Base-by-base conservation (phyloP, 1,284 basidiomycete species). In the Tausonia pullulans region DNA sequence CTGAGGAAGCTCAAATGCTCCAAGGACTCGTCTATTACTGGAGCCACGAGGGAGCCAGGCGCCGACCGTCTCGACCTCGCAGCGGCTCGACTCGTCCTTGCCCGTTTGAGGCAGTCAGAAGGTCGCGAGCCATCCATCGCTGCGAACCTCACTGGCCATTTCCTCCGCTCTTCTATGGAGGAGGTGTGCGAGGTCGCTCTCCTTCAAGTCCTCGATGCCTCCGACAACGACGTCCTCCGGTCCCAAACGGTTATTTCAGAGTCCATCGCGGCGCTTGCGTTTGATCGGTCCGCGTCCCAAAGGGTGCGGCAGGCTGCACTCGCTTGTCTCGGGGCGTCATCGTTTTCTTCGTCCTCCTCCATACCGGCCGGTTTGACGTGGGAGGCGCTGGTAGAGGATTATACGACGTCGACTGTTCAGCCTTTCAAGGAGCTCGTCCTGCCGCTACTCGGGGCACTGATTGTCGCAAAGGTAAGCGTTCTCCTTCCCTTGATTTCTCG, bases 391-490 rank as follows among this genome's bases (percentile, higher is more conserved):
- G 49, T 62, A 45, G 54, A 9, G 5, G 61, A 43, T 52, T 49
- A 46, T 40, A 53, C 40, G 3, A 3, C 10, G 3, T 49, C 49
- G 16, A 49, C 43, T 2, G 48, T 44, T 41, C 40, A 56, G 54
- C 61, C 61, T n/a, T 48, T 50, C 55, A 62, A 53, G 61, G 54
- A 62, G 49, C 43, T 27, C 27, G 8, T 57, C 8, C 55, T 62
- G 5, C 61, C 46, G 7, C 44, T 56, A n/a, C 41, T 62, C 7
- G 61, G 53, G 16, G 56, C 13, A 5, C 27, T 27, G 27, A 27
- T 27, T 27, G 27, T 62, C 48, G 45, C 39, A 9, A 52, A 16
- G 16, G 60, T 61, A 39, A 9, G 60, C 45, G 27, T 27, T 27
- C 27, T 27, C 27, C 27, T 27, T 27, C 27, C 27, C 27, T 27